Evolutionary conservation across 2,329 filamentous ascomycete species (phyloP).

Genomic region (Thelonectria olida): DNA sequence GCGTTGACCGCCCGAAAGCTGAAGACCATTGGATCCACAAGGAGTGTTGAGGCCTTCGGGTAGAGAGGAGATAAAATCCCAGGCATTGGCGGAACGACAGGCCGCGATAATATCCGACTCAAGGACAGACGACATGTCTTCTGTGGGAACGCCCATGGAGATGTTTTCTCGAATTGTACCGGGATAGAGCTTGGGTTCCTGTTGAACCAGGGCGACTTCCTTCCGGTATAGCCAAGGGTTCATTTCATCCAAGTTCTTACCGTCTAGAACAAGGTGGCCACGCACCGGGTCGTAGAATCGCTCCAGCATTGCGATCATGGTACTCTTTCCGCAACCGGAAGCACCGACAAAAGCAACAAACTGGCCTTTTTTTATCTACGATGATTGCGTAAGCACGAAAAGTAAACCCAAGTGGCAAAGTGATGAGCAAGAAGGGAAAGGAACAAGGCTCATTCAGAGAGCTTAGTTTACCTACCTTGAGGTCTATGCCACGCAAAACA

Average conservation of each 20-base stretch:
- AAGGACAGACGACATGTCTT: constrained; percentile 32
- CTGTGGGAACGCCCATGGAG: constrained; percentile 47
- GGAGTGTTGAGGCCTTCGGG: constrained; percentile 45
- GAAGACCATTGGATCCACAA: constrained; percentile 26
- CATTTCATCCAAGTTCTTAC: constrained; percentile 27
- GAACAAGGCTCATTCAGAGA: too few relatives aligned
- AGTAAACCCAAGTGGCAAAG: too few relatives aligned
- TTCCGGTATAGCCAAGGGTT: constrained; percentile 37
- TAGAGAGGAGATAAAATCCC: constrained; percentile 50
- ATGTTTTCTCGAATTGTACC: constrained; percentile 62
- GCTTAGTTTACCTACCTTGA: constrained; percentile 36
- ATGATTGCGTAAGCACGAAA: too few relatives aligned
- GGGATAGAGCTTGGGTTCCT: constrained; percentile 44
- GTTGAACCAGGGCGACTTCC: constrained; percentile 39
- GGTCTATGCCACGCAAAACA: constrained; percentile 38
- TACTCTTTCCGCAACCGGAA: constrained; percentile 60
- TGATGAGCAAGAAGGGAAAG: too few relatives aligned
- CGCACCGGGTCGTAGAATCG: constrained; percentile 58
- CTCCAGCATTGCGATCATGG: constrained; percentile 62
- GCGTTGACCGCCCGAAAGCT: constrained; percentile 63
- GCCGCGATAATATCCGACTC: constrained; percentile 48
- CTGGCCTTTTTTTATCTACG: constrained; percentile 1
- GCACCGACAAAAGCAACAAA: constrained; percentile 57
- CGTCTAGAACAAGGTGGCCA: constrained; percentile 7
- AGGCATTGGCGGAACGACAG: constrained; percentile 55